Evolutionary conservation across 129 eudicot species (phyloP), one percentile per base, ranked within the genome.

Genomic region (Apium graveolens): DNA sequence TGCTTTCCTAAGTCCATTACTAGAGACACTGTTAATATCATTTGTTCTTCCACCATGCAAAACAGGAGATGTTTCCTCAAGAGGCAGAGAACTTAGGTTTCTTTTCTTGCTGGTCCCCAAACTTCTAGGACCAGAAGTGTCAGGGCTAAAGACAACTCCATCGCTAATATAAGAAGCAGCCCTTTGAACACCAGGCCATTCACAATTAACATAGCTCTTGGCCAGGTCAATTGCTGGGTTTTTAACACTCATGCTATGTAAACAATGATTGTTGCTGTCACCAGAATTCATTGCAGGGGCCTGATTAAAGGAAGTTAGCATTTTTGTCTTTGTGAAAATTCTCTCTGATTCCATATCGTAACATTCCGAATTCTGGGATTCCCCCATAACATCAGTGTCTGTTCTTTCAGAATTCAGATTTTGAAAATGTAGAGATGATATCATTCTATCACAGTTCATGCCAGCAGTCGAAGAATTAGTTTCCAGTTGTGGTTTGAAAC

Each of bases 1-100:
- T 41, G 96, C 96, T 87, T 87, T 94, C 85, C 85, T 91, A 29
- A 92, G 92, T 78, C 98, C 91, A 65, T 78, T 85, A 51, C 91
- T 79, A 60, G 88, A 88, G 51, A 85, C 98, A 87, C 65, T 82
- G 60, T 82, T 80, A 16, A 81, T 81, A 62, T 82, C 70, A 27
- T 65, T 65, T 31, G 37, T 65, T 13, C 38, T 29, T 31, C 70
- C 20, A 65, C 37, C 39, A 65, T 29, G 70, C 37, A 12, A 65
- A 29, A 65, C 8, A 65, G 70, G 70, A 26, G 38, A 65, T 18
- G 2, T 29, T 27, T 65, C 38, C 16, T 6, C 35, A 14, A 65
- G 34, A 65, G 70, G 70, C 9, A 14, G 31, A 65, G 38, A 31
- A 65, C 38, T 29, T 11, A 4, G 9, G 70, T 29, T 29, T 11